Conservation (phyloP, 306 rosid species). For the Trifolium subterraneum region DNA sequence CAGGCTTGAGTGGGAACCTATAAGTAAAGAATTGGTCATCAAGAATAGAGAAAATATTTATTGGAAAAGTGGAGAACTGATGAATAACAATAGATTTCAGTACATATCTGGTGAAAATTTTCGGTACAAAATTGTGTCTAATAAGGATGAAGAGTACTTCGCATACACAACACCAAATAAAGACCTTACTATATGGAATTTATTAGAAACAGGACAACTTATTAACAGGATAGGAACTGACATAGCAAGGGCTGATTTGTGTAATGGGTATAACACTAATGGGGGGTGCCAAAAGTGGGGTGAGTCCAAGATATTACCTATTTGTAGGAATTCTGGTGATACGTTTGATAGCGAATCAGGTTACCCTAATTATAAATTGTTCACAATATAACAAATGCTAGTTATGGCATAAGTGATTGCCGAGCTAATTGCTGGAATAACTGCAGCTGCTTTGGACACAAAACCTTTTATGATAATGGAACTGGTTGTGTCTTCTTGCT, state of each 20-base stretch:
- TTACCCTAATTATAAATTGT: background rate
- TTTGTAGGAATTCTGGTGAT: conserved; percentile 13
- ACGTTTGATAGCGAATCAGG: background rate
- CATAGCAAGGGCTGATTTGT: conserved; percentile 35
- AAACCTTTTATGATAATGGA: background rate
- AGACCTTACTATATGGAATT: conserved; percentile 1
- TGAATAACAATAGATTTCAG: background rate
- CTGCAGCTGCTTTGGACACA: conserved; percentile 40
- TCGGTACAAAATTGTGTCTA: background rate
- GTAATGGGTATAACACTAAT: conserved; percentile 34
- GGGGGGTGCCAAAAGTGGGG: conserved; percentile 39
- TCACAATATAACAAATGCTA: background rate
- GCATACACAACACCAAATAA: background rate
- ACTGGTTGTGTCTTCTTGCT: conserved; percentile 30
- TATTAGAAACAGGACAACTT: conserved; percentile 22
- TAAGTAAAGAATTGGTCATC: background rate
- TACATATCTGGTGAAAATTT: background rate
- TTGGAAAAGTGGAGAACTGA: conserved; percentile 17
- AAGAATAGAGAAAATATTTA: background rate
- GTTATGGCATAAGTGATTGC: conserved; percentile 33
- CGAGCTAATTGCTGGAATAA: conserved; percentile 37
- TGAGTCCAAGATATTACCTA: background rate
- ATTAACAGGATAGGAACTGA: background rate
- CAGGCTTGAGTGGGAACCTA: conserved; percentile 46
- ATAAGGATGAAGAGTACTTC: conserved; percentile 5